phyloP scores from a whole-genome alignment of 345 rosid genomes.

The Mallotus nudiflorus region DNA sequence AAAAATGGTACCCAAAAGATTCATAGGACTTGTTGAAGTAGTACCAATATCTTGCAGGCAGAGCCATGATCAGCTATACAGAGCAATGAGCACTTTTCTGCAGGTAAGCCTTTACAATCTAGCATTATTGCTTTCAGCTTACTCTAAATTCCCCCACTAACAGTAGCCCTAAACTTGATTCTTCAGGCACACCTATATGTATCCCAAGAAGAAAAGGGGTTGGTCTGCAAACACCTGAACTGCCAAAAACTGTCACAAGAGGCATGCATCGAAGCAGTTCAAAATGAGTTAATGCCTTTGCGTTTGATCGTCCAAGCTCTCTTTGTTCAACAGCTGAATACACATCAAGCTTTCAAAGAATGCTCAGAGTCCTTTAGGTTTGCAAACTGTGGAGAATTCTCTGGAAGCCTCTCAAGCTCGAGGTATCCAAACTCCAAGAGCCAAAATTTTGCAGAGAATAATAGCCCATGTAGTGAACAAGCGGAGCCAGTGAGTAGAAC shows the following conservation, averaged over 20 bases:
- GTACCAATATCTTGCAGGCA: slow-evolving; percentile 58
- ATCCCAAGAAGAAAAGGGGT: slow-evolving; percentile 63
- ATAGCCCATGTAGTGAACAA: slow-evolving; percentile 50
- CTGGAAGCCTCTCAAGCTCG: slow-evolving; percentile 57
- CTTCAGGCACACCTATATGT: slow-evolving; percentile 51
- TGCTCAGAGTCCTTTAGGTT: slow-evolving; percentile 62
- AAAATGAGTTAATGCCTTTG: slow-evolving; percentile 82
- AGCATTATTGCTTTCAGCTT: neutral
- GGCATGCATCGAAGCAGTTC: slow-evolving; percentile 68
- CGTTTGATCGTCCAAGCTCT: slow-evolving; percentile 76
- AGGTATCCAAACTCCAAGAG: slow-evolving; percentile 55
- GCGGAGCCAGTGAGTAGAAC: slow-evolving; percentile 42
- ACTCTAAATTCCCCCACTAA: neutral
- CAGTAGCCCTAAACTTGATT: neutral
- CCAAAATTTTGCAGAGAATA: slow-evolving; percentile 34
- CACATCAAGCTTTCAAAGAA: slow-evolving; percentile 74
- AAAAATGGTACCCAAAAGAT: slow-evolving; percentile 41
- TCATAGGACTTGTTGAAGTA: slow-evolving; percentile 57
- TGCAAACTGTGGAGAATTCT: slow-evolving; percentile 46
- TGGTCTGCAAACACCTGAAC: slow-evolving; percentile 64
- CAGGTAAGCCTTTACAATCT: slow-evolving; percentile 39
- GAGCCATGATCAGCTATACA: slow-evolving; percentile 67
- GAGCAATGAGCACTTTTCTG: slow-evolving; percentile 58
- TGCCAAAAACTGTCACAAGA: slow-evolving; percentile 76
- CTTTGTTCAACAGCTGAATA: slow-evolving; percentile 68